Conservation (phyloP, 169 alveolate genomes). For the Plasmodium fragile region DNA sequence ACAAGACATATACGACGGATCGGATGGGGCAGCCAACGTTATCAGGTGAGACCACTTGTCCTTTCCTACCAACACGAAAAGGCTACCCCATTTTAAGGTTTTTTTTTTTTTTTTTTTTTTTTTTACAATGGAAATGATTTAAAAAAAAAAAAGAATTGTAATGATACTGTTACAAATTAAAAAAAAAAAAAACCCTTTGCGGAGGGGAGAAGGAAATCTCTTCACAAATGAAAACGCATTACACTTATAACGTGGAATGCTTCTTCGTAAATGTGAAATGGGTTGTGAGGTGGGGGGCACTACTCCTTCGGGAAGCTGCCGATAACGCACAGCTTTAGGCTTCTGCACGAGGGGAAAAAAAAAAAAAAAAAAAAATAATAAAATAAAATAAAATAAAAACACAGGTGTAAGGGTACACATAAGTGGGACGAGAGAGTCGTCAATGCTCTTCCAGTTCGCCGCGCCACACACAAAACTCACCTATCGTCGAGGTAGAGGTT, state of each 20-base stretch:
- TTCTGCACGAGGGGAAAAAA: background rate
- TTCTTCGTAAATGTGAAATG: background rate
- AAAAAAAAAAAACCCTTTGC: background rate
- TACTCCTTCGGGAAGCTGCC: conserved; percentile 40
- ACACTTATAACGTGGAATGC: background rate
- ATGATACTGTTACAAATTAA: background rate
- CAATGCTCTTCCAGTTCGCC: background rate
- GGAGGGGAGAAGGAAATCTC: background rate
- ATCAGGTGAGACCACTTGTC: background rate
- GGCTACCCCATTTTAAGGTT: background rate
- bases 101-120: too few species aligned
- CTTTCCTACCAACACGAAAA: background rate
- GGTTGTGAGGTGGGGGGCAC: background rate
- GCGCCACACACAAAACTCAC: conserved; percentile 10
- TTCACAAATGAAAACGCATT: background rate
- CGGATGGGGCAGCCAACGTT: background rate
- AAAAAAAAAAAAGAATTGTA: background rate
- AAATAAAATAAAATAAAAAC: background rate
- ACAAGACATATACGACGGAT: background rate
- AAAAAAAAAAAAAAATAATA: background rate
- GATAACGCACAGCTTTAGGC: conserved; percentile 46
- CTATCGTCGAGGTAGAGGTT: conserved; percentile 34
- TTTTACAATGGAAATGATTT: background rate
- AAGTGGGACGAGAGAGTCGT: background rate
- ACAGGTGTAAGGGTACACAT: background rate